Evolutionary conservation across 179 eudicot genomes (phyloP), one percentile per base, ranked within the genome.

Genomic region (Beta corolliflora): DNA sequence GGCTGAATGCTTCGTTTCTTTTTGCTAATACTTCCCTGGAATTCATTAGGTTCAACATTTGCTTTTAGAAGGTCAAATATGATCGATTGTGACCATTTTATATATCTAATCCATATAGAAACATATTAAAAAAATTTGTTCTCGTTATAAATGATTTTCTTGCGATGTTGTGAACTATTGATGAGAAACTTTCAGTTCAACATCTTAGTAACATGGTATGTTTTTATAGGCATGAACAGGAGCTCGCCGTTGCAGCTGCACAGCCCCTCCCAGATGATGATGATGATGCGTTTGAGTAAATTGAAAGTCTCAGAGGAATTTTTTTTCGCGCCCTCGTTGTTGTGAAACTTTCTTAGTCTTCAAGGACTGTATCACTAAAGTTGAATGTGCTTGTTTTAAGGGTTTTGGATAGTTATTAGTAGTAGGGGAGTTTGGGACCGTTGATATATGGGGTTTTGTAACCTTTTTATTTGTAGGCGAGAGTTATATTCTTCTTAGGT

Each of bases 181-280:
- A 36, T 36, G 41, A 36, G 41, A 36, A 36, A 36, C 41, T 36
- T 36, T 36, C 41, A 36, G 41, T 36, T 36, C 41, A 36, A 36
- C 41, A 36, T 70, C 1, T 7, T n/a, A 48, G 21, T 12, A 15
- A 15, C 16, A 21, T 8, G 16, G 10, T 14, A n/a, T 31, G 14
- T 56, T 14, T 69, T 2, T 72, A 74, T 83, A 92, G 94, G 85
- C 92, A 92, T 85, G 97, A 93, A 73, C 87, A 83, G 0, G 96
- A 93, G 89, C 96, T 93, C 52, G 76, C 61, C n/a, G 77, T 69
- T 41, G 96, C 97, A 36, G 92, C 92, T 52, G 86, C 80, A 9
- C 94, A 92, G 80, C 97, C 98, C 52, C 97, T 91, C 58, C 94
- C 97, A 23, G 97, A 93, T 79, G 98, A 93, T 16, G 98, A 92